These are phyloP conservation scores for Trichoderma oligosporum DNA, from an alignment of 2,329 filamentous ascomycete genomes.

Conservation along the genomic window DNA sequence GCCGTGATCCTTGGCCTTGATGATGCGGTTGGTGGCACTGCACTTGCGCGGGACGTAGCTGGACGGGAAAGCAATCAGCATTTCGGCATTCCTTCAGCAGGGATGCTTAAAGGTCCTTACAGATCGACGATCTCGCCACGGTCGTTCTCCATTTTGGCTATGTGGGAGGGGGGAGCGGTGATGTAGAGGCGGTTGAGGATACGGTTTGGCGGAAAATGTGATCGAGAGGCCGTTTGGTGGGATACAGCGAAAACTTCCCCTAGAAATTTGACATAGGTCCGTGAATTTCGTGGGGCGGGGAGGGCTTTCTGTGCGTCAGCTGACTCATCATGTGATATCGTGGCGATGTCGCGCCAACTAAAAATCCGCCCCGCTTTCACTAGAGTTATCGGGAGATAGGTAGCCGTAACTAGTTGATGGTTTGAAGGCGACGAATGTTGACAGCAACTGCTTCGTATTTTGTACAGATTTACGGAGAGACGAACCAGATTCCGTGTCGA, in stretches of 20 bases:
- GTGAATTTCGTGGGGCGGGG: constrained; percentile 37
- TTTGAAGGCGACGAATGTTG: neutral
- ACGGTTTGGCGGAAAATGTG: constrained; percentile 32
- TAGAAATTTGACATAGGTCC: constrained; percentile 34
- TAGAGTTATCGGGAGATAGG: constrained; percentile 9
- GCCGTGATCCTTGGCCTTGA: constrained; percentile 99
- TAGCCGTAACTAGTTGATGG: neutral
- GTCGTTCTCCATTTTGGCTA: constrained; percentile 97
- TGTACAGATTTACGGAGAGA: neutral
- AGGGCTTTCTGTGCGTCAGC: constrained; percentile 38
- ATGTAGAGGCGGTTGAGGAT: constrained; percentile 29
- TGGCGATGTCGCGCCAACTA: constrained; percentile 31
- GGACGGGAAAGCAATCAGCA: constrained; percentile 30
- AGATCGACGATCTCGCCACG: constrained; percentile 99
- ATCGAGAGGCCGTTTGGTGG: constrained; percentile 31
- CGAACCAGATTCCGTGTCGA: too few relatives aligned
- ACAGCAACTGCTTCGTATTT: neutral
- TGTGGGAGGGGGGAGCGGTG: constrained; percentile 29
- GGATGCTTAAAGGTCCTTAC: constrained; percentile 54
- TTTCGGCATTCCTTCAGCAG: constrained; percentile 19
- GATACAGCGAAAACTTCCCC: constrained; percentile 28
- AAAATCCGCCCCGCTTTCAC: constrained; percentile 4
- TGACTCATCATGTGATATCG: constrained; percentile 36
- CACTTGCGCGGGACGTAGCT: constrained; percentile 99
- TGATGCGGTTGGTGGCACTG: constrained; percentile 98